Base-by-base conservation (phyloP, 129 eudicot species). In the Scalesia atractyloides region DNA sequence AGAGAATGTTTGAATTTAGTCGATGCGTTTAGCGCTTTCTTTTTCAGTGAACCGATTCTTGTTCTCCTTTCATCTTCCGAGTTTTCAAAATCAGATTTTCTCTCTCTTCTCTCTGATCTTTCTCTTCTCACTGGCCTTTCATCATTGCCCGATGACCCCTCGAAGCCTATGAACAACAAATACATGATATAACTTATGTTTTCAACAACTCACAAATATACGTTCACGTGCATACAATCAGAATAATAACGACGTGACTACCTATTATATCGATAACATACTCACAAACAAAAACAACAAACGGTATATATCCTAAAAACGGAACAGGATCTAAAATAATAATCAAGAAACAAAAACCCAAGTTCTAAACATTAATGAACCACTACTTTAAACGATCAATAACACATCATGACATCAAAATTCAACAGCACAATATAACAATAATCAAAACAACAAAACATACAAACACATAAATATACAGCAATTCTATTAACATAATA, bases 31-130 rank as follows among this genome's bases (percentile, higher is more conserved):
- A 92, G 51, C 44, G 98, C 98, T 83, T 89, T 89, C 92, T 92
- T 89, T 76, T 89, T 92, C 77, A 89, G 53, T 11, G 87, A 75
- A 70, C 98, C 85, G 34, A 89, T 89, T 52, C 90, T 76, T 3
- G 96, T 87, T 76, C 91, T 88, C 68, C 97, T 88, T 69, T 91
- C 97, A 74, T 91, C 97, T 80, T 91, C 96, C 3, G 97, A 91
- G 72, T 87, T 87, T 39, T 89, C 98, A 85, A 87, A 87, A 79
- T 92, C 98, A 71, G 98, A 92, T 75, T 89, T 92, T 74, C 98
- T 89, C 76, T 92, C 96, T 79, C 90, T 87, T 82, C 84, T 87
- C 57, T 62, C 81, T 62, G 81, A 61, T 51, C 81, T 86, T 71
- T 92, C 96, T 75, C 90, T 87, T 83, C 84, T 89, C 54, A 58